Evolutionary conservation across 208 protist species (phyloP).

Genomic region (Crithidia bombi): DNA sequence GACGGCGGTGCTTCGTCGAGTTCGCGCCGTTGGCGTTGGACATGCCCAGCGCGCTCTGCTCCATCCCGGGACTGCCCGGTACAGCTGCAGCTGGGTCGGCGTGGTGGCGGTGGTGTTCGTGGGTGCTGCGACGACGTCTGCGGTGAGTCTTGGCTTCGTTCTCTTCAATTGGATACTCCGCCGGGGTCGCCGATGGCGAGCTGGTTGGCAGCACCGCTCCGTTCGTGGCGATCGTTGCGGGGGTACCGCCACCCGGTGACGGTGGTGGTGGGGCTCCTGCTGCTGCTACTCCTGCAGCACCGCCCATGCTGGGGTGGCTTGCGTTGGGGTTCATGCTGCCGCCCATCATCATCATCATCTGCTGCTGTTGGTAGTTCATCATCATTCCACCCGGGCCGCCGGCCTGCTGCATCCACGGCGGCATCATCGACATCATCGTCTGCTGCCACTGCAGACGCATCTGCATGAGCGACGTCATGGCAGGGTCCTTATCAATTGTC

Average conservation of each 20-base stretch:
- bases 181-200: neutral
- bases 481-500: conserved; percentile 66
- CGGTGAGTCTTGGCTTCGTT: conserved; percentile 17
- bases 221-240: conserved; percentile 3
- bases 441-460: conserved; percentile 50
- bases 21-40: conserved; percentile 8
- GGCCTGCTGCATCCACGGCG: conserved; percentile 27
- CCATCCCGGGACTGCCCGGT: conserved; percentile 3
- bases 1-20: conserved; percentile 20
- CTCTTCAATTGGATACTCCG: conserved; percentile 26
- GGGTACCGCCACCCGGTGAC: neutral
- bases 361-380: conserved; percentile 19
- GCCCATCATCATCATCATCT: conserved; percentile 22
- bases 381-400: neutral
- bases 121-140: conserved; percentile 22
- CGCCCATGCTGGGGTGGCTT: neutral
- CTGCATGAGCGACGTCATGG: conserved; percentile 63
- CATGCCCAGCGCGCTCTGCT: conserved; percentile 18
- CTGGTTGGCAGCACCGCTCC: conserved; percentile 1
- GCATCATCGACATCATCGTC: conserved; percentile 41
- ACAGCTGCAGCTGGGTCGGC: conserved; percentile 14
- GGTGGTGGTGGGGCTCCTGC: neutral
- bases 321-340: neutral
- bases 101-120: conserved; percentile 25
- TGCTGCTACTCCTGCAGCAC: too few species aligned